These are phyloP conservation scores for Melampsora abietis-canadensis DNA, from an alignment of 1,284 basidiomycete species.

Conservation along the genomic window DNA sequence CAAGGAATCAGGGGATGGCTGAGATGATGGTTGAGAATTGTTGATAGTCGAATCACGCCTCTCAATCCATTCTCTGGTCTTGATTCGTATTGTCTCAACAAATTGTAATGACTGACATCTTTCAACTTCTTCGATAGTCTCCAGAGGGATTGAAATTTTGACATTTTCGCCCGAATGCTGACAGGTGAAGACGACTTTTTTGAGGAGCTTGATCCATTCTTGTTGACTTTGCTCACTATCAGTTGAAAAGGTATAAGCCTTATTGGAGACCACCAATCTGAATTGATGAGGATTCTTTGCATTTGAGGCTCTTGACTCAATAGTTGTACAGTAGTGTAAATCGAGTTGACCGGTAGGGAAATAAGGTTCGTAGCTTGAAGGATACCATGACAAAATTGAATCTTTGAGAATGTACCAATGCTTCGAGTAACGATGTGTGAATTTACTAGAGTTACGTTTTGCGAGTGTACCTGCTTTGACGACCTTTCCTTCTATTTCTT, in stretches of 20 bases:
- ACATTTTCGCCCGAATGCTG: constrained; percentile 94
- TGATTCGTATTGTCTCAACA: constrained; percentile 87
- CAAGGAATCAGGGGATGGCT: constrained; percentile 55
- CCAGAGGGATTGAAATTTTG: constrained; percentile 93
- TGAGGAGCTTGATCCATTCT: constrained; percentile 83
- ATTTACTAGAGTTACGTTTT: constrained; percentile 64
- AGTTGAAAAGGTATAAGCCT: constrained; percentile 52
- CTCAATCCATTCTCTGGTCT: constrained; percentile 52
- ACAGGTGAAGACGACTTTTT: constrained; percentile 81
- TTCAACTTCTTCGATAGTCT: constrained; percentile 81
- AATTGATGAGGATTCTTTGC: constrained; percentile 59
- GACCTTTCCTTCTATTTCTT: constrained; percentile 66
- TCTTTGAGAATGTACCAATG: constrained; percentile 94
- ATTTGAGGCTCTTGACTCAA: constrained; percentile 74
- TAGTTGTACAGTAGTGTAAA: constrained; percentile 82
- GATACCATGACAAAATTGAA: constrained; percentile 88
- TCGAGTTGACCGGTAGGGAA: constrained; percentile 94
- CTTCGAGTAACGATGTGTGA: constrained; percentile 79
- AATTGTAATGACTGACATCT: constrained; percentile 83
- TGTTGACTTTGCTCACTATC: constrained; percentile 50
- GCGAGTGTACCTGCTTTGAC: constrained; percentile 78
- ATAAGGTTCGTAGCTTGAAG: constrained; percentile 74
- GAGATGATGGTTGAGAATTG: background rate
- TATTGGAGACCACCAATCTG: constrained; percentile 52
- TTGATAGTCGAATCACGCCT: background rate